These are phyloP conservation scores for Lodderomyces jiufengensis DNA, from an alignment of 1,139 yeast species.

Conservation along the genomic window DNA sequence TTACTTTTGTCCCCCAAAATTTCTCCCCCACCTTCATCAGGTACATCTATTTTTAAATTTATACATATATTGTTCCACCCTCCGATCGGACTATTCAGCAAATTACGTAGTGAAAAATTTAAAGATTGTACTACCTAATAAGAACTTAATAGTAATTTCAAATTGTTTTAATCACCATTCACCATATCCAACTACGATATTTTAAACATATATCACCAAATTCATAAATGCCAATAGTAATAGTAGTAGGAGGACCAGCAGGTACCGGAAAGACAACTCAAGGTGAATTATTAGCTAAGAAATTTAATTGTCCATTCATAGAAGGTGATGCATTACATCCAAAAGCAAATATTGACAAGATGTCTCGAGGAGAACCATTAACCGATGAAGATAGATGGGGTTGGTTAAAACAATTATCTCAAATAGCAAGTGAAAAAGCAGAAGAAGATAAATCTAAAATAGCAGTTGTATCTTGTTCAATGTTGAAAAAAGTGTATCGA, in stretches of 20 bases:
- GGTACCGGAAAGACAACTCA: constrained; percentile 91
- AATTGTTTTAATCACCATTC: no score
- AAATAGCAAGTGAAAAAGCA: constrained; percentile 35
- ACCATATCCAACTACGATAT: no score
- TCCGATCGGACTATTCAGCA: no score
- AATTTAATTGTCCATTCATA: constrained; percentile 51
- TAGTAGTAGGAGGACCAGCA: constrained; percentile 81
- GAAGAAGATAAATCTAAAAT: constrained; percentile 21
- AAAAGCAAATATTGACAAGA: constrained; percentile 66
- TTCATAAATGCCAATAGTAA: constrained; percentile 22
- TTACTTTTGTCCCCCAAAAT: no score
- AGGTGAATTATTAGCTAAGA: constrained; percentile 49
- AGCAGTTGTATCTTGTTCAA: constrained; percentile 76
- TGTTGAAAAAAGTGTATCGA: constrained; percentile 72
- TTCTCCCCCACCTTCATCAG: no score
- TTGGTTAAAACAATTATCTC: constrained; percentile 64
- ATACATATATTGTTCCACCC: no score
- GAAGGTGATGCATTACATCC: constrained; percentile 91
- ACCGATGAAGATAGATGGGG: constrained; percentile 90
- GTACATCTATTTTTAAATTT: no score
- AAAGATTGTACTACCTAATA: no score
- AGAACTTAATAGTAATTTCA: no score
- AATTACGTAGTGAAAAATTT: no score
- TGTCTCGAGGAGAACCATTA: constrained; percentile 76
- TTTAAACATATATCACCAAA: no score